These are phyloP conservation scores for Sorghum bicolor DNA, from an alignment of 176 grass and related monocot genomes.

Conservation along the genomic window Sorghum_bicolor_NCBIv3 NC_012870.2:8225001-8225500, in stretches of 20 bases:
- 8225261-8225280: neutral
- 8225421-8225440: conserved; percentile 43
- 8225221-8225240: conserved; percentile 12
- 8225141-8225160: neutral
- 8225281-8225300: too few relatives aligned
- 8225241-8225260: neutral
- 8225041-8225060: neutral
- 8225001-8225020: too few relatives aligned
- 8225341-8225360: neutral
- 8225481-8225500: conserved; percentile 57
- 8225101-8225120: conserved; percentile 31
- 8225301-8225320: neutral
- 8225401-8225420: conserved; percentile 32
- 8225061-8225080: neutral
- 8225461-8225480: conserved; percentile 37
- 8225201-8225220: too few relatives aligned
- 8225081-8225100: neutral
- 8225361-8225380: neutral
- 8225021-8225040: too few relatives aligned
- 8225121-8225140: neutral
- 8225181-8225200: neutral
- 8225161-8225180: conserved; percentile 21
- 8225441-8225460: conserved; percentile 60
- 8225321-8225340: neutral
- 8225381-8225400: conserved; percentile 25